Percentiles rank a stretch among this genome's conserved stretches.
These are phyloP conservation scores for Podila verticillata DNA, from an alignment of 192 early-diverging fungal species.

Conservation along the genomic window DNA sequence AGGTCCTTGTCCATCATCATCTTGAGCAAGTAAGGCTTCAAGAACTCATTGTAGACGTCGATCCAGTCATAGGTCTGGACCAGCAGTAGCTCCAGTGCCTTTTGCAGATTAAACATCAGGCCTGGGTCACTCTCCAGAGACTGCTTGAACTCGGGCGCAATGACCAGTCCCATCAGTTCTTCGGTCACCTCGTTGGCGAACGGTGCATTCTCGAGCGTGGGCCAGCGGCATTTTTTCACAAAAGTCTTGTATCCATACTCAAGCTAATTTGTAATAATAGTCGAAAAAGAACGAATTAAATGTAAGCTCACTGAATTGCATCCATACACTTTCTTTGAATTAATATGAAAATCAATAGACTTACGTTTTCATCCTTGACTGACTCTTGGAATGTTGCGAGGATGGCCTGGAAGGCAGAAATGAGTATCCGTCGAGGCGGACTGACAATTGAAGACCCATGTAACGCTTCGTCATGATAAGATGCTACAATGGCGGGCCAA, in stretches of 20 bases:
- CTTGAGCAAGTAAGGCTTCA: constrained; percentile 18
- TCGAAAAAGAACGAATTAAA: background rate
- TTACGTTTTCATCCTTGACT: constrained; percentile 2
- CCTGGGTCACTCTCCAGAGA: constrained; percentile 1
- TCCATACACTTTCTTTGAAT: background rate
- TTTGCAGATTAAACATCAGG: constrained; percentile 13
- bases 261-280: constrained; percentile 7
- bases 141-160: constrained; percentile 5
- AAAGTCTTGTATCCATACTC: constrained; percentile 25
- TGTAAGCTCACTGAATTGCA: background rate
- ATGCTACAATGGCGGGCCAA: constrained; percentile 18
- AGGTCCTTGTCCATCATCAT: constrained; percentile 20
- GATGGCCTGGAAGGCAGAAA: constrained; percentile 17
- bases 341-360: background rate
- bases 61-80: constrained; percentile 30
- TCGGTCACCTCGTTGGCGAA: constrained; percentile 30
- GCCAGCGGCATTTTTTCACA: constrained; percentile 22
- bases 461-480: background rate
- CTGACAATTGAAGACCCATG: background rate
- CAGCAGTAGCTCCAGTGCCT: constrained; percentile 33
- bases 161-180: constrained; percentile 14
- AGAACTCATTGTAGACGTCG: constrained; percentile 29
- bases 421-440: background rate
- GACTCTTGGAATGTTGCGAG: constrained; percentile 19
- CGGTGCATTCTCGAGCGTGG: constrained; percentile 14